phyloP scores from a whole-genome alignment of 768 basidiomycete genomes.

The Leccinellum rugosiceps region DNA sequence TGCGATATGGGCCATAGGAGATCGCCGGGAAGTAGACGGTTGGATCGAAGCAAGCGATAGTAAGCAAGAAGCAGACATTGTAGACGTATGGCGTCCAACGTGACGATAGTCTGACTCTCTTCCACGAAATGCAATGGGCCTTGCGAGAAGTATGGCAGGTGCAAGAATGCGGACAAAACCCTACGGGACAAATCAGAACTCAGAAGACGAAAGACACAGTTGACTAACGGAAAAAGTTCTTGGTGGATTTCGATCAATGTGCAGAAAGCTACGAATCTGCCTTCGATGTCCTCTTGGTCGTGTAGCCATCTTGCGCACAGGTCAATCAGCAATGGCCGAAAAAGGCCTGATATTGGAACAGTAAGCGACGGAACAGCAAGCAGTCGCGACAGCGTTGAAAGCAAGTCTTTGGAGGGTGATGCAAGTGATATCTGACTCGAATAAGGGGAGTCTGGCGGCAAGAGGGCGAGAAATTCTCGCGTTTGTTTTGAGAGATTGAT shows the following conservation, averaged over 20 bases:
- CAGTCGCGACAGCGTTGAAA: slow-evolving; percentile 55
- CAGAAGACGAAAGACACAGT: slow-evolving; percentile 2
- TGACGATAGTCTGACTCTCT: slow-evolving; percentile 24
- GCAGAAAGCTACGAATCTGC: slow-evolving; percentile 57
- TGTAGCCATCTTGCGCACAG: slow-evolving; percentile 81
- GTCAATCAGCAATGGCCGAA: slow-evolving; percentile 76
- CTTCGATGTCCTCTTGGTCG: slow-evolving; percentile 43
- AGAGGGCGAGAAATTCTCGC: slow-evolving; percentile 39
- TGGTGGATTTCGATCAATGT: slow-evolving; percentile 64
- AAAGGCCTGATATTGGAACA: slow-evolving; percentile 55
- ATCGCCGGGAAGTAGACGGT: slow-evolving; percentile 60
- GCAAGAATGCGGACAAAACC: slow-evolving; percentile 52
- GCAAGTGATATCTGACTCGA: slow-evolving; percentile 37
- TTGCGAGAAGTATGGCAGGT: slow-evolving; percentile 37
- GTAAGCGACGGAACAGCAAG: slow-evolving; percentile 65
- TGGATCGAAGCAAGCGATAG: slow-evolving; percentile 74
- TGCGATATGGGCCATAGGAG: slow-evolving; percentile 56
- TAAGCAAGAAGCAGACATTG: slow-evolving; percentile 76
- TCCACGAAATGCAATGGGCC: slow-evolving; percentile 56
- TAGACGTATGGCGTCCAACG: slow-evolving; percentile 44
- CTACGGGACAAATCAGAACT: slow-evolving; percentile 32
- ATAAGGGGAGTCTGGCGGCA: slow-evolving; percentile 44
- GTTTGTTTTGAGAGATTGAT: slow-evolving; percentile 59
- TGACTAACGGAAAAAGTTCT: slow-evolving; percentile 67
- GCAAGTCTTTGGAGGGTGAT: slow-evolving; percentile 36